Evolutionary conservation across 768 basidiomycete species (phyloP).

Genomic region (Galerina sulciceps): DNA sequence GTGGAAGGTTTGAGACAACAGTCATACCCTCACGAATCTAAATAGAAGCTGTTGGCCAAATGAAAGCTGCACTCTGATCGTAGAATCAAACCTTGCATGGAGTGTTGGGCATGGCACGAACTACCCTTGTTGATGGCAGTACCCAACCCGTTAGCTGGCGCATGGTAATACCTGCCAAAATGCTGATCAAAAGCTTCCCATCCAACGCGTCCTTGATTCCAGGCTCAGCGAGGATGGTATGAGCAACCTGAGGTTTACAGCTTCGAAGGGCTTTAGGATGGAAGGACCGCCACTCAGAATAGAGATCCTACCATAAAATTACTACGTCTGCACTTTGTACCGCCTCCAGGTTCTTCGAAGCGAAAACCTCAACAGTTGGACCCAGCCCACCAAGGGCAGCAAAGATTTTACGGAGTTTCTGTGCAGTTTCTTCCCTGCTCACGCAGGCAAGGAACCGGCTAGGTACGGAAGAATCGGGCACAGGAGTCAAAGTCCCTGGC

Average conservation of each 20-base stretch:
- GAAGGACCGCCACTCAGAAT: background rate
- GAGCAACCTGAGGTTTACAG: constrained; percentile 92
- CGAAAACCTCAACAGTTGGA: constrained; percentile 68
- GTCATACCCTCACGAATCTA: constrained; percentile 99
- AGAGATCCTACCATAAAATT: constrained; percentile 74
- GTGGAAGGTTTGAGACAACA: constrained; percentile 77
- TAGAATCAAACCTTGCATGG: constrained; percentile 79
- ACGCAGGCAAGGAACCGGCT: constrained; percentile 88
- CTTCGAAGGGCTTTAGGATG: constrained; percentile 41
- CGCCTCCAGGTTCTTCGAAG: constrained; percentile 72
- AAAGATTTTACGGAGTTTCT: constrained; percentile 68
- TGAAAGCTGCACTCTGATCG: constrained; percentile 1
- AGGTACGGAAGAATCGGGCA: constrained; percentile 73
- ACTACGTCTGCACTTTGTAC: constrained; percentile 82
- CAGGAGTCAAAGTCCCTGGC: constrained; percentile 42
- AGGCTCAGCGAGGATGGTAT: constrained; percentile 67
- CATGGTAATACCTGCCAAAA: constrained; percentile 96
- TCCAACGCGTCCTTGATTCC: constrained; percentile 86
- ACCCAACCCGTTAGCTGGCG: constrained; percentile 79
- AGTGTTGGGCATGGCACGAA: constrained; percentile 98
- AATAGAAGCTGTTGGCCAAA: background rate
- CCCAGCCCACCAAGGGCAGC: constrained; percentile 61
- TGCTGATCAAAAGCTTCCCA: constrained; percentile 93
- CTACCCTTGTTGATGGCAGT: constrained; percentile 74
- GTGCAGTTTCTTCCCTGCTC: constrained; percentile 73